Conservation (phyloP, 1,139 yeast species). For the Kurtzmaniella quercitrusa region DNA sequence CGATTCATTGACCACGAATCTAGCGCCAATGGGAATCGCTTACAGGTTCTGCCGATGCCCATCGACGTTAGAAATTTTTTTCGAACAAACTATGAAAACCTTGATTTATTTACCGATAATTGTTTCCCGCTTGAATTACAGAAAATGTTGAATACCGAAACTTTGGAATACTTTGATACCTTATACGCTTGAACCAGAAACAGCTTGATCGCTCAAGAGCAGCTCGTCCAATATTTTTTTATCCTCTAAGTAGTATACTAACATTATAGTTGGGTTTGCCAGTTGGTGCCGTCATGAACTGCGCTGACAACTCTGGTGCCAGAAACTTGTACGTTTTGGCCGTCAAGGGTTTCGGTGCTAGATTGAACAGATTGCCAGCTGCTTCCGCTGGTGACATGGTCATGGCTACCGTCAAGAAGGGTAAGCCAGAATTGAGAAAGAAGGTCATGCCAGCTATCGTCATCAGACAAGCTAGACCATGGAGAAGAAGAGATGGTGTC, state of each 20-base stretch:
- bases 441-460: conserved; percentile 99
- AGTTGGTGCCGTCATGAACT: conserved; percentile 99
- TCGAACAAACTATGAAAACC: no score
- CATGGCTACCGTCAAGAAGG: conserved; percentile 99
- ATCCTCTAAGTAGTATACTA: conserved; percentile 19
- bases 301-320: conserved; percentile 99
- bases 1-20: no score
- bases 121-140: no score
- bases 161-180: no score
- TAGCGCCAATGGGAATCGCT: background rate
- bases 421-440: conserved; percentile 99
- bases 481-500: conserved; percentile 99
- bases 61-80: background rate
- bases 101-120: no score
- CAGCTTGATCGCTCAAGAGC: no score
- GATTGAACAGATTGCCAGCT: conserved; percentile 99
- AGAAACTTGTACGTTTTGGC: conserved; percentile 98
- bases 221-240: no score
- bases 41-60: background rate
- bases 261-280: conserved; percentile 89
- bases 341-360: conserved; percentile 99
- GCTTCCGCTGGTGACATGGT: conserved; percentile 99
- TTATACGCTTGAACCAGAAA: background rate
- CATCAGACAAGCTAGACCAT: conserved; percentile 98
- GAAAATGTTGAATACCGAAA: no score